Conservation (phyloP, 139 green algal species). For the Asterochloris erici region DNA sequence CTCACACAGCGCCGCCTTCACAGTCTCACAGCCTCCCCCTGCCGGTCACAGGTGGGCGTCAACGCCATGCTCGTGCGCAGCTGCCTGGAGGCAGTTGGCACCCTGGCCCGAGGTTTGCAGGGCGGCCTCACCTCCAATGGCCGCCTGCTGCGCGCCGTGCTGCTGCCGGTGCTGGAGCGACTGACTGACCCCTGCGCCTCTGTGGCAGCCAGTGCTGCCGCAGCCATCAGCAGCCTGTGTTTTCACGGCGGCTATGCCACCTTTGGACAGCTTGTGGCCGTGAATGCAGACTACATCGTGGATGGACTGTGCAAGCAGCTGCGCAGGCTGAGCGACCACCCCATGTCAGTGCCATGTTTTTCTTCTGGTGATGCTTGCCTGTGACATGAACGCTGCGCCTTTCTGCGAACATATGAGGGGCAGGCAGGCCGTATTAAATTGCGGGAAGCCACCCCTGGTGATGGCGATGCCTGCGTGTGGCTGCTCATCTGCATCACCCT, state of each 20-base stretch:
- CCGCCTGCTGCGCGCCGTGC: slow-evolving; percentile 40
- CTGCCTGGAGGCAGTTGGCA: slow-evolving; percentile 52
- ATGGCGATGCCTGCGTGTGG: too few species aligned
- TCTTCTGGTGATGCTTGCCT: background rate
- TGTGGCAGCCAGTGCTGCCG: slow-evolving; percentile 47
- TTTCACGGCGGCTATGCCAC: slow-evolving; percentile 47
- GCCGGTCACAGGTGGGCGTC: slow-evolving; percentile 43
- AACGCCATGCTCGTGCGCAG: slow-evolving; percentile 62
- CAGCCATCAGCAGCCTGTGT: slow-evolving; percentile 42
- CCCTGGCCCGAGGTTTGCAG: slow-evolving; percentile 37
- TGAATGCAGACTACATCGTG: slow-evolving; percentile 79
- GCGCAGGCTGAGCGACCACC: slow-evolving; percentile 38
- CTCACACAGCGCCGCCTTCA: too few species aligned
- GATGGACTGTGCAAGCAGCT: slow-evolving; percentile 70
- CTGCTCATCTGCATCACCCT: too few species aligned
- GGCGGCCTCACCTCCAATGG: slow-evolving; percentile 38
- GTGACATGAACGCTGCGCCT: too few species aligned
- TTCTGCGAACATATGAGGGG: too few species aligned
- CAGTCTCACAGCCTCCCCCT: too few species aligned
- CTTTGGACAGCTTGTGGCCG: slow-evolving; percentile 42
- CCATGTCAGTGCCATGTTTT: slow-evolving; percentile 23
- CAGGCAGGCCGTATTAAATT: too few species aligned
- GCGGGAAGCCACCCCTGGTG: too few species aligned
- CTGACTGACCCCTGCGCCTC: slow-evolving; percentile 51
- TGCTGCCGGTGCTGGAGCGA: slow-evolving; percentile 77